These are phyloP conservation scores for Pyrrhoderma noxium DNA, from an alignment of 1,284 basidiomycete species.

Conservation along the genomic window DNA sequence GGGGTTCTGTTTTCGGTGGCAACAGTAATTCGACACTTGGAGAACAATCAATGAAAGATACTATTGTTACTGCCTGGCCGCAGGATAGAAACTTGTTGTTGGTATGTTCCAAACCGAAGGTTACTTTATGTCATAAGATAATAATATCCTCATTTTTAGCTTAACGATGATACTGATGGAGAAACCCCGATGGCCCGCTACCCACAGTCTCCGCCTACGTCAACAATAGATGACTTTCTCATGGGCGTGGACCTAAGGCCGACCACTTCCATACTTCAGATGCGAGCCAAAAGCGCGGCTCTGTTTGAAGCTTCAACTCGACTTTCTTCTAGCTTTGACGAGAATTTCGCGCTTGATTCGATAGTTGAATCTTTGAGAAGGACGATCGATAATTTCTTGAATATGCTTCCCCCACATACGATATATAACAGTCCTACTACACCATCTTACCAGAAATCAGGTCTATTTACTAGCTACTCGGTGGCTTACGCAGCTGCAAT, in stretches of 20 bases:
- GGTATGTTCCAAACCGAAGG: slow-evolving; percentile 5
- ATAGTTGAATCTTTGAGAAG: slow-evolving; percentile 4
- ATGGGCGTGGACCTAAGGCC: slow-evolving; percentile 6
- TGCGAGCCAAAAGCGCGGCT: slow-evolving; percentile 15
- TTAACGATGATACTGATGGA: not conserved
- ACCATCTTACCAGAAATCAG: slow-evolving; percentile 5
- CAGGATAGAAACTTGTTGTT: slow-evolving; percentile 9
- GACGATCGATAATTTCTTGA: slow-evolving; percentile 9
- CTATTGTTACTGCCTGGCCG: slow-evolving; percentile 13
- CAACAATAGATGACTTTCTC: slow-evolving; percentile 12
- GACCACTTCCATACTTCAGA: slow-evolving; percentile 6
- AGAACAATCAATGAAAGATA: slow-evolving; percentile 3
- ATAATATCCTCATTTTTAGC: not conserved
- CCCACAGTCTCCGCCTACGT: not conserved
- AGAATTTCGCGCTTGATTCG: not conserved
- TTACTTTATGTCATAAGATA: not conserved
- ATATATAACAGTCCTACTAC: not conserved
- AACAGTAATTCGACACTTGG: not conserved
- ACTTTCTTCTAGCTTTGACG: not conserved
- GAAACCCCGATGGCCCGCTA: not conserved
- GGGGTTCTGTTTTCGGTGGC: not conserved
- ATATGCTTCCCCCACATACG: slow-evolving; percentile 5
- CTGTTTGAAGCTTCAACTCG: slow-evolving; percentile 14
- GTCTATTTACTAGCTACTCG: slow-evolving; percentile 8
- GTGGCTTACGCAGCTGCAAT: slow-evolving; percentile 12